Evolutionary conservation across 2,329 filamentous ascomycete species (phyloP), one percentile per base, ranked within the genome.

Genomic region (Aspergillus proliferans): DNA sequence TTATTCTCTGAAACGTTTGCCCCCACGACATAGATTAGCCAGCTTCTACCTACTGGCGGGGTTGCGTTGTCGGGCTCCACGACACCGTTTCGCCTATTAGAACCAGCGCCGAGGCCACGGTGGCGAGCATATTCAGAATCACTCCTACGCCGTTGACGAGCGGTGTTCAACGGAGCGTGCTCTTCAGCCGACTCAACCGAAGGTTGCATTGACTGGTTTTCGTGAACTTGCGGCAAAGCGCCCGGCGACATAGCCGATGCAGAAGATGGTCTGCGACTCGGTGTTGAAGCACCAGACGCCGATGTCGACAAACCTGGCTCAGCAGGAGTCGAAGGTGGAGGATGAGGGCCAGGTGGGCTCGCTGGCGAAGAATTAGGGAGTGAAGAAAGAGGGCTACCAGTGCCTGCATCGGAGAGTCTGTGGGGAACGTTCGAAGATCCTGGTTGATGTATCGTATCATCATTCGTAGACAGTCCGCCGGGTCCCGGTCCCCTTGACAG

Each of bases 11-110:
- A 83, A 47, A 86, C 80, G 55, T 83, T 85, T 39, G 83, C 84
- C 41, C 83, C 83, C 46, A 87, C 78, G 7, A 87, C 83, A 61
- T 87, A 87, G 47, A 87, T 86, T 58, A 87, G 78, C 83, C 83
- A 87, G 65, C 82, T 86, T 55, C 83, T 72, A 47, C 80, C 81
- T 47, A 73, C 75, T 49, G 72, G 69, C 39, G 70, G 67, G 8
- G 69, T 62, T 47, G 71, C 63, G 42, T 75, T 73, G 49, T 81
- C 76, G 19, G 82, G 80, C 52, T 81, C 79, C 52, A 85, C 82
- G 15, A 85, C 78, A 18, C 83, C 82, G 61, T 85, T 84, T 40
- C 82, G 75, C 30, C 83, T 74, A 9, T 81, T 76, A 21, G 82
- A 78, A 43, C 82, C 82, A 28, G 82, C 79, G 3, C 82, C 81